phyloP scores from a whole-genome alignment of 495 filamentous ascomycete species.

The Hypoxylon cercidicola region DNA sequence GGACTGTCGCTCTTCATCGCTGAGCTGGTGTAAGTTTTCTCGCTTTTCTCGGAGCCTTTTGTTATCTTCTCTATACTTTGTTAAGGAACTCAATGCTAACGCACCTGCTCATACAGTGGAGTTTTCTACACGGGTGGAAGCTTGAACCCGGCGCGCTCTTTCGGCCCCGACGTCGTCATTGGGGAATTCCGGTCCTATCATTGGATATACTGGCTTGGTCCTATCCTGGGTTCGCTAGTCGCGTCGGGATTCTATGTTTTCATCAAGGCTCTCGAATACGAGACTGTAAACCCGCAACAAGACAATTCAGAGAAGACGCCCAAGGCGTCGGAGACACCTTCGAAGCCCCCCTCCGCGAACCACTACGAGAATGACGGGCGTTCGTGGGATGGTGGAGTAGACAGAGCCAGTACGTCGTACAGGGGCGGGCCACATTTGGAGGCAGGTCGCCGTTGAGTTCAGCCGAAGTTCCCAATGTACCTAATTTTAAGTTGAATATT shows the following conservation, averaged over 20 bases:
- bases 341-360: not conserved
- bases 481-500: no score
- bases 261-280: slow-evolving; percentile 75
- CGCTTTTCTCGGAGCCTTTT: not conserved
- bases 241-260: slow-evolving; percentile 75
- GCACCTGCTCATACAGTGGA: slow-evolving; percentile 45
- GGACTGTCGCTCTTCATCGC: slow-evolving; percentile 77
- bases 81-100: slow-evolving; percentile 13
- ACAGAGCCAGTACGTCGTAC: slow-evolving; percentile 13
- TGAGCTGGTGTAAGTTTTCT: slow-evolving; percentile 65
- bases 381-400: slow-evolving; percentile 13
- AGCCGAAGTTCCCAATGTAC: no score
- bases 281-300: slow-evolving; percentile 71
- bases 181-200: slow-evolving; percentile 70
- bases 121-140: slow-evolving; percentile 69
- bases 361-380: not conserved
- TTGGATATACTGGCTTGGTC: slow-evolving; percentile 77
- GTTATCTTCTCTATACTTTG: not conserved
- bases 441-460: slow-evolving; percentile 1
- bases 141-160: slow-evolving; percentile 68
- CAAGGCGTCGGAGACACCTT: not conserved
- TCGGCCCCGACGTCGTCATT: slow-evolving; percentile 68
- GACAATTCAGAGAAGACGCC: slow-evolving; percentile 30
- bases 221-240: slow-evolving; percentile 64
- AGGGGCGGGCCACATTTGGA: slow-evolving; percentile 6